Base-by-base conservation (phyloP, 441 rosid genomes). In the Pelargonium citronellum region DNA sequence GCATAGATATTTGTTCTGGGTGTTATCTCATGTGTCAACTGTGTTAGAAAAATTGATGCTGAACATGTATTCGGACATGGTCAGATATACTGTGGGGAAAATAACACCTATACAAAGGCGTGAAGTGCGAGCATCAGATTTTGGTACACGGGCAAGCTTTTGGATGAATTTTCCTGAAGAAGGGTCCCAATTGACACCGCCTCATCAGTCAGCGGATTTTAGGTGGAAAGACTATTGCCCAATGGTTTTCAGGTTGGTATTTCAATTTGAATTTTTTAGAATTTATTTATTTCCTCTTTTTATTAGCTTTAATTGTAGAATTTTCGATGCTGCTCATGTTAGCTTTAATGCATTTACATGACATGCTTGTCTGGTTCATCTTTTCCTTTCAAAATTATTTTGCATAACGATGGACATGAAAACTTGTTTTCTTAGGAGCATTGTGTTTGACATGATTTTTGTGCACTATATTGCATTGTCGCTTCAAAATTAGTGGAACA, bases 171-270 rank as follows among this genome's bases (percentile, higher is more conserved):
- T 95, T 72, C 99, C 97, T 39, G 79, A 78, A 73, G 82, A 80
- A 60, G 99, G 99, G 71, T 95, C 96, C 67, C 96, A 86, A 82
- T 87, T 89, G 72, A 95, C 99, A 47, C 99, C 97, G 71, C 87
- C 93, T 0, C 99, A 92, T 82, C 75, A 84, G 75, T 90, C 99
- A 30, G 66, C 89, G 71, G 96, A 90, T 82, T 95, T 95, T 69
- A 78, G 78, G 67, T 92, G 99, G 99, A 95, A 91, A 81, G 99
- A 95, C 77, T 92, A 95, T 71, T 90, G 97, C 78, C 99, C 99
- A 49, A 92, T 92, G 99, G 99, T 92, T 80, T 95, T 95, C 86
- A 92, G 99, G 99, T 95, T 68, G 73, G 83, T 68, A 30, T 5
- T 64, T 75, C 12, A n/a, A 46, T 34, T 69, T 69, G 64, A 34